Base-by-base conservation (phyloP, 495 filamentous ascomycete genomes). In the Haplographium delicatum region DNA sequence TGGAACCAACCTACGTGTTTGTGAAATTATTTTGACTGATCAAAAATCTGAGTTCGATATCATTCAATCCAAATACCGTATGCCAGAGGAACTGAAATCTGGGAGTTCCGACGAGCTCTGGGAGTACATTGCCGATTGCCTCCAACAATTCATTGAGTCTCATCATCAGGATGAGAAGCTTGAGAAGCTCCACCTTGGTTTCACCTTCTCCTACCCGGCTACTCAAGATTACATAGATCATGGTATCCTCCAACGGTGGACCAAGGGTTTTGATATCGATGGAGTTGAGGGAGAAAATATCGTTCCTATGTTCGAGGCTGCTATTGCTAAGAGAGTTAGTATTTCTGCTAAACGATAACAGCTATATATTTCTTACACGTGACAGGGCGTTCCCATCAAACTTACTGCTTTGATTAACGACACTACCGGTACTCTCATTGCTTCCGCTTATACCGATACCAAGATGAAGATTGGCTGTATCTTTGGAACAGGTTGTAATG, bases 381-480 rank as follows among this genome's bases (percentile, higher is more conserved):
- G 53, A 19, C 22, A 30, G 44, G 86, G 85, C 22, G 80, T 96
- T 19, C 93, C 93, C 19, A 95, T 97, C 72, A 93, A 90, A 68
- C 82, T 96, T 19, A 85, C 85, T 20, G 94, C 93, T 37, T 70
- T 98, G 56, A 91, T 97, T 68, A 98, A 98, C 62, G 93, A 98
- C 68, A 98, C 93, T 51, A 97, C 91, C 26, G 93, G 93, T 61
- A 98, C 93, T n/a, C 75, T 98, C n/a, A 95, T 98, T 58, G 93
- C 93, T 55, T 97, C 93, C 28, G 80, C 86, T 19, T 98, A 98
- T 71, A 97, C 93, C 33, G 94, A 98, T 66, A 60, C 81, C 27
- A 81, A 81, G 40, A 91, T 96, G 78, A 89, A 81, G 71, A 95
- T 98, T 63, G 93, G 93, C 48, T 96, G 90, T 65, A 98, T 98